These are phyloP conservation scores for Beauveria sp. DNA, from an alignment of 2,329 filamentous ascomycete species.

Conservation along the genomic window DNA sequence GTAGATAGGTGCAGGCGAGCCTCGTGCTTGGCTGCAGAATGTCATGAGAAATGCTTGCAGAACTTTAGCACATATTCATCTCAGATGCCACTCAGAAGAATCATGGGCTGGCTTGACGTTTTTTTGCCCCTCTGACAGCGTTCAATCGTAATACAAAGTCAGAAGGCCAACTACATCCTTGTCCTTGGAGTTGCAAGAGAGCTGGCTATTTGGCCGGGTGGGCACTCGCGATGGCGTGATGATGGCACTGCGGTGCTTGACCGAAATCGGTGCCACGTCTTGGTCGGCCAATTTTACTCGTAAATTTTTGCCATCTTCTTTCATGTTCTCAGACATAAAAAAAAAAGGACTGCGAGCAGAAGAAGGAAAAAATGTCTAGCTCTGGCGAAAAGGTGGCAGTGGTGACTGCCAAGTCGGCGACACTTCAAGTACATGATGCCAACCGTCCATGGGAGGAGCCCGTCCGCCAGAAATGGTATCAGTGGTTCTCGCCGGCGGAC, in stretches of 20 bases:
- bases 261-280: not conserved
- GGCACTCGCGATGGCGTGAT: constrained; percentile 4
- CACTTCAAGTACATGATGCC: not conserved
- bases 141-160: not conserved
- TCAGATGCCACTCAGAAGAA: not conserved
- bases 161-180: not conserved
- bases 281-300: not conserved
- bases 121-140: too few relatives aligned
- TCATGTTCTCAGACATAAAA: too few relatives aligned
- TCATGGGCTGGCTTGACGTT: too few relatives aligned
- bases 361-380: not conserved
- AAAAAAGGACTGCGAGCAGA: not conserved
- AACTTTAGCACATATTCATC: not conserved
- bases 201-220: not conserved
- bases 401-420: not conserved
- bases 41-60: not conserved
- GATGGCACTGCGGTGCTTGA: not conserved
- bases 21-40: not conserved
- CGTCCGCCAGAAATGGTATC: constrained; percentile 25
- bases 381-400: not conserved
- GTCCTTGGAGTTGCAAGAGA: not conserved
- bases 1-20: not conserved
- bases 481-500: constrained; percentile 43
- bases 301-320: too few relatives aligned
- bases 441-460: not conserved